These are phyloP conservation scores for Phaseolus lunatus DNA, from an alignment of 306 rosid species.

Conservation along the genomic window DNA sequence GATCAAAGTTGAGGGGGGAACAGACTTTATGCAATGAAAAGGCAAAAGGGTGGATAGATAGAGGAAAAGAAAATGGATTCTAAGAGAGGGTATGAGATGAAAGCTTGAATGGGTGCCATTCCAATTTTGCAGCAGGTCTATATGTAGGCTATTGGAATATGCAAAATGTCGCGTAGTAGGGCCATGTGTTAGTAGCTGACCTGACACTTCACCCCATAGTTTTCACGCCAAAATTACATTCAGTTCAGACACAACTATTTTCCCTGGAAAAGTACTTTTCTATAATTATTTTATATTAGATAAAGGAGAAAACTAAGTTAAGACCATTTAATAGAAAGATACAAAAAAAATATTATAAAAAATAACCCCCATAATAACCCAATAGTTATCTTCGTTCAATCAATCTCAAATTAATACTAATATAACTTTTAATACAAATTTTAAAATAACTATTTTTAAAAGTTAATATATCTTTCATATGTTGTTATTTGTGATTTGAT, in stretches of 20 bases:
- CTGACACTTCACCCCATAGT: slow-evolving; percentile 39
- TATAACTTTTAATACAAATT: too few relatives aligned
- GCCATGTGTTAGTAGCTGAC: slow-evolving; percentile 46
- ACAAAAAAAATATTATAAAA: not conserved
- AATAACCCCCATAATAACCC: too few relatives aligned
- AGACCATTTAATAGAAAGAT: not conserved
- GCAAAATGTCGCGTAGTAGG: slow-evolving; percentile 59
- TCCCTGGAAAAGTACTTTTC: not conserved
- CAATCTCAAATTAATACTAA: too few relatives aligned
- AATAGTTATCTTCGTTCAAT: too few relatives aligned
- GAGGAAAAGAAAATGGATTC: slow-evolving; percentile 14
- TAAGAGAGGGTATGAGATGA: slow-evolving; percentile 33
- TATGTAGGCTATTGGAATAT: slow-evolving; percentile 59
- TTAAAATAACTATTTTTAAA: too few relatives aligned
- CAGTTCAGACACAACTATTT: not conserved
- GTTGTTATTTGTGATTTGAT: too few relatives aligned
- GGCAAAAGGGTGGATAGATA: slow-evolving; percentile 24
- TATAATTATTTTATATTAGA: not conserved
- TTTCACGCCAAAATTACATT: slow-evolving; percentile 21
- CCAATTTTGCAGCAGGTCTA: slow-evolving; percentile 42
- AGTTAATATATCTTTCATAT: too few relatives aligned
- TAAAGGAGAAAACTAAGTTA: not conserved
- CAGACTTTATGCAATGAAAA: not conserved
- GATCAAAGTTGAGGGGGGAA: slow-evolving; percentile 38
- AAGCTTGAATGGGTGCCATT: slow-evolving; percentile 42